phyloP scores from a whole-genome alignment of 2,329 filamentous ascomycete species.

The Clonostachys solani region DNA sequence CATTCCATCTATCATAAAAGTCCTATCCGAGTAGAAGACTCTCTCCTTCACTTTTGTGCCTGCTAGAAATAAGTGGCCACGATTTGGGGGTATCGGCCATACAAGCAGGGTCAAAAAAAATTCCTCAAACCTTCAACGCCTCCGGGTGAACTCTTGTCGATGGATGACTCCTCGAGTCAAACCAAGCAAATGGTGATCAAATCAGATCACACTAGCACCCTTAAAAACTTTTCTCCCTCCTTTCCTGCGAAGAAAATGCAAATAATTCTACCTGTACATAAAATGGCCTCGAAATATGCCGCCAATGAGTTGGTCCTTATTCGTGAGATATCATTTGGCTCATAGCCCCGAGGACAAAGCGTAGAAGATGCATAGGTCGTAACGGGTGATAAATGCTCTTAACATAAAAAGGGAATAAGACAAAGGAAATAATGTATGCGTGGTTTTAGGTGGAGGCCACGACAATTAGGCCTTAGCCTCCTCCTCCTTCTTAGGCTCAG shows the following conservation, averaged over 20 bases:
- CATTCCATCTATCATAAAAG: background rate
- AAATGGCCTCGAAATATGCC: background rate
- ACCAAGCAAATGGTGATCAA: slow-evolving; percentile 5
- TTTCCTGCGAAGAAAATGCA: slow-evolving; percentile 30
- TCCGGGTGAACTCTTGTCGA: slow-evolving; percentile 21
- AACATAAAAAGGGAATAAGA: slow-evolving; percentile 15
- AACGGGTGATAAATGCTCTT: slow-evolving; percentile 1
- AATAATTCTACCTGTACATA: slow-evolving; percentile 35
- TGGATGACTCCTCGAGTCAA: slow-evolving; percentile 7
- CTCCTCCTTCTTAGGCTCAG: slow-evolving; percentile 43
- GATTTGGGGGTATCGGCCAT: slow-evolving; percentile 33
- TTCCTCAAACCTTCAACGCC: slow-evolving; percentile 31
- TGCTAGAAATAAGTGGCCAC: slow-evolving; percentile 6
- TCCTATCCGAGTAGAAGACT: slow-evolving; percentile 11
- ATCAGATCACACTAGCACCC: background rate
- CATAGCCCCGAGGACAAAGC: no score
- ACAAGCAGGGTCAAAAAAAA: slow-evolving; percentile 31
- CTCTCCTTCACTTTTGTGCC: slow-evolving; percentile 15
- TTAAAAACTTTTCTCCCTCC: slow-evolving; percentile 25
- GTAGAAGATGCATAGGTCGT: background rate
- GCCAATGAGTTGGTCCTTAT: no score
- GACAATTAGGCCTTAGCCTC: slow-evolving; percentile 34
- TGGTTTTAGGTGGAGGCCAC: background rate
- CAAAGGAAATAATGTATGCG: slow-evolving; percentile 2
- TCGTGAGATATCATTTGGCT: no score